phyloP scores from a whole-genome alignment of 495 filamentous ascomycete species.

The Trichoderma gamsii region DNA sequence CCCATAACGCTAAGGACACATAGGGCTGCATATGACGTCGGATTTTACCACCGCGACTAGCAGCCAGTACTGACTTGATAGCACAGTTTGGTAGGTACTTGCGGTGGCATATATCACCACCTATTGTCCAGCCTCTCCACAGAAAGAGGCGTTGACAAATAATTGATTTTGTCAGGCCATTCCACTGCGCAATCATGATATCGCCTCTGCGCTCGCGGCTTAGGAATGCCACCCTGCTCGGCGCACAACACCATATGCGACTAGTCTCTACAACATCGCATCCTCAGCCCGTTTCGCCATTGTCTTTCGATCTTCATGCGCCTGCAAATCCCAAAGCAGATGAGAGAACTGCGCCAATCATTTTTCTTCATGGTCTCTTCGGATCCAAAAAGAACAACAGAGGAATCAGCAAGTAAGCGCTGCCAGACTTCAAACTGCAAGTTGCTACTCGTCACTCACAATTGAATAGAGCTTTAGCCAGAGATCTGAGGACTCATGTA shows the following conservation, averaged over 20 bases:
- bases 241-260: not conserved
- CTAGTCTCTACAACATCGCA: not conserved
- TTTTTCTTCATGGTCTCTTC: conserved; percentile 92
- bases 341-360: conserved; percentile 56
- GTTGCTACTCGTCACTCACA: conserved; percentile 16
- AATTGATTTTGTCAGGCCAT: not conserved
- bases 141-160: not conserved
- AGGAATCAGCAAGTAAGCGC: conserved; percentile 88
- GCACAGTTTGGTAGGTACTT: no score
- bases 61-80: no score
- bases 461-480: conserved; percentile 63
- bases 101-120: not conserved
- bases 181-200: not conserved
- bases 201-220: conserved; percentile 1
- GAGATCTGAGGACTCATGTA: conserved; percentile 72
- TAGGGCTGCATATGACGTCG: no score
- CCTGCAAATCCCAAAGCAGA: conserved; percentile 37
- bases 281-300: conserved; percentile 19
- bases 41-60: no score
- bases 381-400: conserved; percentile 95
- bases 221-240: not conserved
- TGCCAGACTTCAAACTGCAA: not conserved
- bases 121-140: not conserved
- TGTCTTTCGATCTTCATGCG: conserved; percentile 56
- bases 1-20: no score